Percentiles rank a stretch among this genome's conserved stretches.
Evolutionary conservation across 441 rosid genomes (phyloP).

Genomic region (Monsonia emarginata): DNA sequence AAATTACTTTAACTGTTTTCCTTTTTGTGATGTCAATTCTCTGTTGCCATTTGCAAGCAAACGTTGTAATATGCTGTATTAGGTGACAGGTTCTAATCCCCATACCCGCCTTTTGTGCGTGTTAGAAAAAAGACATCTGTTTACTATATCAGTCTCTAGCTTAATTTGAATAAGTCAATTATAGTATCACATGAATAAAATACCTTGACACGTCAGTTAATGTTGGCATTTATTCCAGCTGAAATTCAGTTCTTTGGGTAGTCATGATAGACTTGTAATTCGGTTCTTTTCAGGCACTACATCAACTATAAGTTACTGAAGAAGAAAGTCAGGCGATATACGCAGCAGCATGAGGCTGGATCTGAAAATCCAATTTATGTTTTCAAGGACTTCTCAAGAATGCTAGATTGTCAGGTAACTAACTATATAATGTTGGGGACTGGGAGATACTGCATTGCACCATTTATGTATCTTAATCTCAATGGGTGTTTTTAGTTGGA

Average conservation of each 20-base stretch:
- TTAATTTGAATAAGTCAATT: neutral
- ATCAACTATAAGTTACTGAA: constrained; percentile 40
- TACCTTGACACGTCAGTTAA: neutral
- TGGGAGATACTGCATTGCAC: neutral
- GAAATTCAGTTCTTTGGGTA: neutral
- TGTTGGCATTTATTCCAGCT: neutral
- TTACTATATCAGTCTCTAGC: no score
- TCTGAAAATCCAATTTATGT: constrained; percentile 25
- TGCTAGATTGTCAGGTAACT: constrained; percentile 46
- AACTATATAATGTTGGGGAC: neutral
- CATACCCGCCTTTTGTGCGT: no score
- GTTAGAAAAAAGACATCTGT: no score
- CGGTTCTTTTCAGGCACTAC: constrained; percentile 30
- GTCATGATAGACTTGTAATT: constrained; percentile 1
- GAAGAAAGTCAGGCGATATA: constrained; percentile 35
- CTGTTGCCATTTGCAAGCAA: no score
- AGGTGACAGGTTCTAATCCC: no score
- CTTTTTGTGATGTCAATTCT: no score
- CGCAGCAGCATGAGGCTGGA: constrained; percentile 30
- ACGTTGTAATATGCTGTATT: no score
- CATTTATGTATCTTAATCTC: neutral
- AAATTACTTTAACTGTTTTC: no score
- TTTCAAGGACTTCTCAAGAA: constrained; percentile 33
- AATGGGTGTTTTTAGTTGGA: neutral
- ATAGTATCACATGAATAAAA: no score